Percentiles rank a stretch among this genome's conserved stretches.
phyloP scores from a whole-genome alignment of 352 stramenopile species.

The Globisporangium carolinianum region DNA sequence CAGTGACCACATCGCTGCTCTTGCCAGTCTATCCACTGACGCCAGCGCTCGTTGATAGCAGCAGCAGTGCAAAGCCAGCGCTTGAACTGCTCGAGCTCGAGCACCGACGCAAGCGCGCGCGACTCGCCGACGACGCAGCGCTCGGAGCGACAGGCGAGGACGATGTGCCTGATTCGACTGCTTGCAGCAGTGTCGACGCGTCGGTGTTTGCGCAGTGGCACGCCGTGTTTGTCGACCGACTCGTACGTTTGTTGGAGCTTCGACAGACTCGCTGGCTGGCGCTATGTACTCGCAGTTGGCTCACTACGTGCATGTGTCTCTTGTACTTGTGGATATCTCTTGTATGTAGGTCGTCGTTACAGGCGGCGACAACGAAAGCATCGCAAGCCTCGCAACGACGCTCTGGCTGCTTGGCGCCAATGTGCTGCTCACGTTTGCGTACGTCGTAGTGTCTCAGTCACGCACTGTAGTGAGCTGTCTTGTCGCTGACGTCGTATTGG shows the following conservation, averaged over 20 bases:
- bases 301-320: not conserved
- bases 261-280: not conserved
- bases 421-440: slow-evolving; percentile 62
- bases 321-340: too few relatives aligned
- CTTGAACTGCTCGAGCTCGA: slow-evolving; percentile 13
- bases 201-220: slow-evolving; percentile 20
- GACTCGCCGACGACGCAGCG: not conserved
- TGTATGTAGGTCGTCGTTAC: slow-evolving; percentile 49
- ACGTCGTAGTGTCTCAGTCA: slow-evolving; percentile 9
- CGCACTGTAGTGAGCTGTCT: too few relatives aligned
- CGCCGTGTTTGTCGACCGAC: slow-evolving; percentile 40
- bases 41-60: not conserved
- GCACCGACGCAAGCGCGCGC: slow-evolving; percentile 11
- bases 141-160: not conserved
- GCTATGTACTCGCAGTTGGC: not conserved
- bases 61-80: not conserved
- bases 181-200: slow-evolving; percentile 2
- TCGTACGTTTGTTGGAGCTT: slow-evolving; percentile 23
- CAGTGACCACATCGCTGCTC: not conserved
- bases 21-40: not conserved
- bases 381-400: slow-evolving; percentile 43
- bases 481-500: not conserved
- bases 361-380: slow-evolving; percentile 39
- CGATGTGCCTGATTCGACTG: too few relatives aligned
- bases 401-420: slow-evolving; percentile 63